Evolutionary conservation across 2,329 filamentous ascomycete species (phyloP).

Genomic region (Microcyclosporella mali): DNA sequence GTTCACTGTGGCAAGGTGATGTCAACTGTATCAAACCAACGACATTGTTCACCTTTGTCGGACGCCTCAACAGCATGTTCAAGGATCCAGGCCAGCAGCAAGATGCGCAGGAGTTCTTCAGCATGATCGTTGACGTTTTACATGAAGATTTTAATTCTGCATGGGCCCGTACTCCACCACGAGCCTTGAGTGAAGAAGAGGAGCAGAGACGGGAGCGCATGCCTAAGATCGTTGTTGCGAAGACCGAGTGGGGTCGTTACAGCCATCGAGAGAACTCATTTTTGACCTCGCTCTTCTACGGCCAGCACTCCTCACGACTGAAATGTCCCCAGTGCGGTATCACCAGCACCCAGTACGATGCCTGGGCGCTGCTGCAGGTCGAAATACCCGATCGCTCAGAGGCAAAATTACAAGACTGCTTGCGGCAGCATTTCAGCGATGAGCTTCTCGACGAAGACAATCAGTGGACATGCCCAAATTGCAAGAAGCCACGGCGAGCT

Average conservation of each 20-base stretch:
- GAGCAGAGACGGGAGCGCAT: constrained; percentile 56
- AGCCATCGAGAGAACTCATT: constrained; percentile 69
- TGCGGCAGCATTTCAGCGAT: constrained; percentile 62
- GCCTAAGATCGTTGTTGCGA: constrained; percentile 59
- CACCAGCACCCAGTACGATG: constrained; percentile 62
- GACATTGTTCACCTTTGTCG: constrained; percentile 54
- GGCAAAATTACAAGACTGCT: constrained; percentile 60
- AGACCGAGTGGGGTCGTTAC: constrained; percentile 69
- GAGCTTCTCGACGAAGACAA: constrained; percentile 63
- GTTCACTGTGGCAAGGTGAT: constrained; percentile 58
- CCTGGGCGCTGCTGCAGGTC: constrained; percentile 65
- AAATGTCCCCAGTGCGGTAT: constrained; percentile 56
- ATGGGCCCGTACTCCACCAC: constrained; percentile 54
- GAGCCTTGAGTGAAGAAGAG: constrained; percentile 53
- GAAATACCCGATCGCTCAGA: constrained; percentile 59
- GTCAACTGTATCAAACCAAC: constrained; percentile 40
- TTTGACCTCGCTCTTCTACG: constrained; percentile 72
- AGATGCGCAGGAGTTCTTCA: constrained; percentile 84
- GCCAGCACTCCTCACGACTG: constrained; percentile 58
- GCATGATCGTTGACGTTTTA: constrained; percentile 72
- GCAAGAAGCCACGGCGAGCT: constrained; percentile 60
- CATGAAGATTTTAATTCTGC: constrained; percentile 78
- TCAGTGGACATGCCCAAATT: constrained; percentile 67
- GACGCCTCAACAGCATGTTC: constrained; percentile 59
- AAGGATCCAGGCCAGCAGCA: constrained; percentile 59